Base-by-base conservation (phyloP, 2,329 filamentous ascomycete genomes). In the Talaromyces atroroseus region DNA sequence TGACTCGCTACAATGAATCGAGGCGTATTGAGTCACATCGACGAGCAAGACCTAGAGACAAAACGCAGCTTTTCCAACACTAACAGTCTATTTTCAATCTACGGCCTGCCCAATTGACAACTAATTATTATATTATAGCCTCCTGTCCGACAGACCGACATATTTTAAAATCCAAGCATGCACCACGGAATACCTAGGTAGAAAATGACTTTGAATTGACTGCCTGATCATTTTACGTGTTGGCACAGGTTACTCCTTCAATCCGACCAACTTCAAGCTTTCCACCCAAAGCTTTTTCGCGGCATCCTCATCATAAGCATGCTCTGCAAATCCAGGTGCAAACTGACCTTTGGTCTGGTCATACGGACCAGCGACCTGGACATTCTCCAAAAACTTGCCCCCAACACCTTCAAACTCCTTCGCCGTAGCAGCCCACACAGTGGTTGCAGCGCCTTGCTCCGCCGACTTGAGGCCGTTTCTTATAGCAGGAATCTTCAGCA, bases 381-480 rank as follows among this genome's bases (percentile, higher is more conserved):
- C 66, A 60, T 68, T 64, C 49, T 59, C 58, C n/a, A 74, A 56
- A 61, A 72, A 73, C 48, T 56, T 61, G 0, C 72, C 73, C 0
- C 73, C 73, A 36, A 60, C 69, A 0, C 60, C 62, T 44, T 68
- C 66, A 52, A 63, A 66, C 44, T 68, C 69, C 49, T 63, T 65
- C 0, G 63, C 62, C 7, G 73, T 62, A 3, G 71, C 71, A n/a
- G 70, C 72, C 58, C 61, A 70, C 3, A 76, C 64, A 4, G 65
- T 69, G 11, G 73, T 76, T 5, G 74, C 72, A 26, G 49, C 55
- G 4, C 44, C 49, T 3, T 49, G 44, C 34, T 53, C 36, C n/a
- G 32, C n/a, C 8, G 40, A 52, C 47, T 57, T 57, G 8, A 36
- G 45, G 8, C 21, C 7, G 6, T 24, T 20, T 26, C 46, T 36